Conservation (phyloP, 2,329 filamentous ascomycete genomes). For the Colletotrichum zoysiae region DNA sequence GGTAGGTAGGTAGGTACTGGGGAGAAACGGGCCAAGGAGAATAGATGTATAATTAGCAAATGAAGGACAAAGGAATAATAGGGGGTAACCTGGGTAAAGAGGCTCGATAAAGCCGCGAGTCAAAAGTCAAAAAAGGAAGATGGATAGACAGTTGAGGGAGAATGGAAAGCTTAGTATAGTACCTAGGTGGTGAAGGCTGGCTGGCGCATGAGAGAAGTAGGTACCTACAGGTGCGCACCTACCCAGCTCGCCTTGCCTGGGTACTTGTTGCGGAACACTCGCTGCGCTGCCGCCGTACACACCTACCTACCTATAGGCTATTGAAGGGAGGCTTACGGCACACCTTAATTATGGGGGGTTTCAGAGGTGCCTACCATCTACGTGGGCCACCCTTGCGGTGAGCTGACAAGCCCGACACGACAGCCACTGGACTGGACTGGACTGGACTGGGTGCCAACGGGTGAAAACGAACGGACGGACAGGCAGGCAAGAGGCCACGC, state of each 20-base stretch:
- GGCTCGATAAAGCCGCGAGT: not conserved
- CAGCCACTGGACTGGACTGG: not conserved
- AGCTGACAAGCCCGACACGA: too few relatives aligned
- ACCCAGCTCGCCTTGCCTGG: too few relatives aligned
- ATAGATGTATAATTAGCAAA: not conserved
- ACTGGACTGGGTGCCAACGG: not conserved
- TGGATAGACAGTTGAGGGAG: not conserved
- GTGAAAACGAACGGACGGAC: not conserved
- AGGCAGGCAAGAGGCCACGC: not conserved
- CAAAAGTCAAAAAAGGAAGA: not conserved
- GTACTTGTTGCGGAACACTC: too few relatives aligned
- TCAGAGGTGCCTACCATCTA: too few relatives aligned
- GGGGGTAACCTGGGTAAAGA: constrained; percentile 19
- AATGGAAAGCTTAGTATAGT: too few relatives aligned
- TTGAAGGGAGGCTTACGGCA: not conserved
- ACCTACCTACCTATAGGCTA: too few relatives aligned
- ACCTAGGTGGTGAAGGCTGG: too few relatives aligned
- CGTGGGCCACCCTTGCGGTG: too few relatives aligned
- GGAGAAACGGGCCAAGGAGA: not conserved
- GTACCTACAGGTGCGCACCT: too few relatives aligned
- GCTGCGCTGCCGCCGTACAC: too few relatives aligned
- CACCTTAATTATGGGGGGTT: not conserved
- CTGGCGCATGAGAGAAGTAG: not conserved
- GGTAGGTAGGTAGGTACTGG: not conserved
- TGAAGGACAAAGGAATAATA: not conserved